Evolutionary conservation across 2,329 filamentous ascomycete genomes (phyloP).

Genomic region (Myriosclerotinia curreyana): DNA sequence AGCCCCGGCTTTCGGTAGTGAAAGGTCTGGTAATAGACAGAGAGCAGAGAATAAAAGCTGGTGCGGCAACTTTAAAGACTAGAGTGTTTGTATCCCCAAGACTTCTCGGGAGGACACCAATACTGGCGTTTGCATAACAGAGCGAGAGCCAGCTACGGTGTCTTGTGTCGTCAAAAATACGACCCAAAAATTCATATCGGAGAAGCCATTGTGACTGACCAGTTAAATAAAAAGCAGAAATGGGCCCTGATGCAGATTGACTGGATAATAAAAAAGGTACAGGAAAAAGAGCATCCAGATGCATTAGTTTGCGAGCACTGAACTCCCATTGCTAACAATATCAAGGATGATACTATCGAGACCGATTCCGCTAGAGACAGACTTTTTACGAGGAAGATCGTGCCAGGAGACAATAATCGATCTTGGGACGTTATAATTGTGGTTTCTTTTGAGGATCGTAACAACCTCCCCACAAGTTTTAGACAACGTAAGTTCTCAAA

Average conservation of each 20-base stretch:
- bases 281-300: neutral
- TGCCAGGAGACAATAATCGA: slow-evolving; percentile 39
- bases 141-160: slow-evolving; percentile 46
- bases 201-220: slow-evolving; percentile 41
- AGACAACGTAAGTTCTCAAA: slow-evolving; percentile 40
- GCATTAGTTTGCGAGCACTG: neutral
- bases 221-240: slow-evolving; percentile 36
- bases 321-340: neutral
- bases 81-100: slow-evolving; percentile 34
- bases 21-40: slow-evolving; percentile 52
- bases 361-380: slow-evolving; percentile 34
- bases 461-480: slow-evolving; percentile 42
- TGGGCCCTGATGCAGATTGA: slow-evolving; percentile 46
- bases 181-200: slow-evolving; percentile 41
- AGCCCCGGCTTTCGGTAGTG: slow-evolving; percentile 54
- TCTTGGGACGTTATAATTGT: slow-evolving; percentile 44
- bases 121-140: slow-evolving; percentile 7
- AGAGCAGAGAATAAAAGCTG: slow-evolving; percentile 47
- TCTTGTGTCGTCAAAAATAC: slow-evolving; percentile 43
- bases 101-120: neutral
- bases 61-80: slow-evolving; percentile 44
- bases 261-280: slow-evolving; percentile 44
- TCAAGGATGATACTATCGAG: slow-evolving; percentile 43
- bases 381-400: slow-evolving; percentile 41
- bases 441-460: slow-evolving; percentile 42